These are phyloP conservation scores for Globisporangium echinulatum DNA, from an alignment of 352 stramenopile species.

Conservation along the genomic window DNA sequence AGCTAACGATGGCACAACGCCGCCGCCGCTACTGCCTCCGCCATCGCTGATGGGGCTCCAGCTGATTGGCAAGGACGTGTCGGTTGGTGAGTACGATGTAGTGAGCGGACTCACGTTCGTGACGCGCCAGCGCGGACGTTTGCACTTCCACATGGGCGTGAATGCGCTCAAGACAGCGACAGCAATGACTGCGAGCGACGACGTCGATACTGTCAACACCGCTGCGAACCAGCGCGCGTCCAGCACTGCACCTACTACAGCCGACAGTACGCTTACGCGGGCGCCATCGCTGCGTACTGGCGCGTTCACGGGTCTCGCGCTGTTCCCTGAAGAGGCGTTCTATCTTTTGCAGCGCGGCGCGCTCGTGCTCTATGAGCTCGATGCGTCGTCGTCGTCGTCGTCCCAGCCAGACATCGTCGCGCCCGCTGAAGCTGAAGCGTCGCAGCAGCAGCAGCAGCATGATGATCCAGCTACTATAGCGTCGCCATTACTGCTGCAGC, in stretches of 20 bases:
- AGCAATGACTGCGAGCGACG: not conserved
- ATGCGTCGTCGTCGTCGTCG: not conserved
- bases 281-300: conserved; percentile 23
- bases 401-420: not conserved
- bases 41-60: not conserved
- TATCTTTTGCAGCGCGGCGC: conserved; percentile 57
- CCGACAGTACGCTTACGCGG: not conserved
- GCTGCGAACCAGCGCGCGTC: not conserved
- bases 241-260: not conserved
- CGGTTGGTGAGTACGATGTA: conserved; percentile 52
- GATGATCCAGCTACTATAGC: no score
- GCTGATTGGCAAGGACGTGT: conserved; percentile 32
- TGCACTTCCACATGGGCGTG: conserved; percentile 74
- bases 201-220: no score
- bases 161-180: conserved; percentile 26
- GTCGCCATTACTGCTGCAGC: not conserved
- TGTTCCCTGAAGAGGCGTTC: conserved; percentile 65
- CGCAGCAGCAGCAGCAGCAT: not conserved
- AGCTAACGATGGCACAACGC: not conserved
- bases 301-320: conserved; percentile 43
- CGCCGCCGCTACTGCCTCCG: not conserved
- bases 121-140: conserved; percentile 57
- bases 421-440: not conserved
- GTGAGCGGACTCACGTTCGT: conserved; percentile 55
- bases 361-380: conserved; percentile 34